phyloP scores from a whole-genome alignment of 2,329 filamentous ascomycete genomes.

The Fulvia fulva region DNA sequence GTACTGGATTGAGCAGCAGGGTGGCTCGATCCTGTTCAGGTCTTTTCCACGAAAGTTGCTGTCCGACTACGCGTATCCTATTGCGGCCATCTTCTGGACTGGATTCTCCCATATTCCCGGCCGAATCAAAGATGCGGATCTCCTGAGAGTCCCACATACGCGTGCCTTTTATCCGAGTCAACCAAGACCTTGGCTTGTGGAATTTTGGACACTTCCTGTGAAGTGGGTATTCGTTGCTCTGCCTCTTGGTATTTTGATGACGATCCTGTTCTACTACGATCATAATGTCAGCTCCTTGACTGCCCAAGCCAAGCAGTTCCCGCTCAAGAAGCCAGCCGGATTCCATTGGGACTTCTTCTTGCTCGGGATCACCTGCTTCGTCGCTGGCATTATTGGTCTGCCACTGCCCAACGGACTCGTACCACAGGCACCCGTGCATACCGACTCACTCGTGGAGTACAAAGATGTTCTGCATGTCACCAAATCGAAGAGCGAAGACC shows the following conservation, averaged over 20 bases:
- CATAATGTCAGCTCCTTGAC: constrained; percentile 54
- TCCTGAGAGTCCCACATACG: constrained; percentile 42
- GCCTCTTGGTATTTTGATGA: constrained; percentile 52
- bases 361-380: constrained; percentile 53
- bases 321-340: constrained; percentile 55
- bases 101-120: constrained; percentile 53
- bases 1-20: constrained; percentile 49
- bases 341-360: constrained; percentile 61
- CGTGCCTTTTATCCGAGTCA: constrained; percentile 48
- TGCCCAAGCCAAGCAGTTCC: constrained; percentile 54
- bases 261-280: constrained; percentile 55
- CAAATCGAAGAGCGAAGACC: constrained; percentile 43
- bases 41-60: constrained; percentile 45
- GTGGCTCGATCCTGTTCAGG: constrained; percentile 43
- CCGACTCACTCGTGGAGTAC: constrained; percentile 47
- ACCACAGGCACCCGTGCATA: constrained; percentile 59
- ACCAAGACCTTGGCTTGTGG: constrained; percentile 46
- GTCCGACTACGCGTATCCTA: constrained; percentile 52
- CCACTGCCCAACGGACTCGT: constrained; percentile 57
- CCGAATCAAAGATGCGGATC: constrained; percentile 39
- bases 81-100: constrained; percentile 53
- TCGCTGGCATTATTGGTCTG: constrained; percentile 54
- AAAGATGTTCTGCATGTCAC: constrained; percentile 40
- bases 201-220: constrained; percentile 51
- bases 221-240: constrained; percentile 53